Evolutionary conservation across 495 filamentous ascomycete genomes (phyloP), one percentile per base, ranked within the genome.

Genomic region (Aspergillus sclerotioniger): DNA sequence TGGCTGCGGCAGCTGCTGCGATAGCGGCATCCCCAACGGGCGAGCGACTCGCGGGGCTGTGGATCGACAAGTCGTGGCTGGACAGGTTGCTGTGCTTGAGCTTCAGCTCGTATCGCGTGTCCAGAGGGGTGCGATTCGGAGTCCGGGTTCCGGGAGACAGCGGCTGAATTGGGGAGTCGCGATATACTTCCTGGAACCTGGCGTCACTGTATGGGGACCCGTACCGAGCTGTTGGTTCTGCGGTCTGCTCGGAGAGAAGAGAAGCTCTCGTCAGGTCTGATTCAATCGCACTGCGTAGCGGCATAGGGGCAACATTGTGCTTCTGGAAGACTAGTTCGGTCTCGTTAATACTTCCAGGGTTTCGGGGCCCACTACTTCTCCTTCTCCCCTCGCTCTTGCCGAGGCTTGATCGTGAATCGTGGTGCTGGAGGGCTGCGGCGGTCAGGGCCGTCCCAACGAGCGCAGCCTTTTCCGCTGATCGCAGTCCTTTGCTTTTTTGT

Each of bases 211-310:
- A 49, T 59, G 44, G 65, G 67, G 25, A 20, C 66, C 60, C 35
- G 59, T 61, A 61, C 25, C 2, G 25, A 5, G 25, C 25, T 25
- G 52, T 10, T 37, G 90, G 83, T 60, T 87, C 72, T 60, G 87
- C 89, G 0, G 90, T 92, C 21, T 88, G 84, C 37, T 90, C 87
- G 6, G 94, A 92, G 10, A 96, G 77, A 56, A 98, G 89, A 0
- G 95, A 98, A 35, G 88, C 86, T 67, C 94, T 82, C 3, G 94
- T 98, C 49, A 96, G 68, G 25, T 96, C 91, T 0, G 92, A 95
- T 31, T 89, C 82, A 28, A 95, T 82, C 44, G 90, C 90, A 69
- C 92, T 95, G 67, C 84, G 85, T 66, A 95, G 80, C 3, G 92
- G 92, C 87, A 96, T 89, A 1, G 87, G 89, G 12, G 91, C 85